phyloP scores from a whole-genome alignment of 371 early-diverging fungal genomes.

The Lichtheimia corymbifera region DNA sequence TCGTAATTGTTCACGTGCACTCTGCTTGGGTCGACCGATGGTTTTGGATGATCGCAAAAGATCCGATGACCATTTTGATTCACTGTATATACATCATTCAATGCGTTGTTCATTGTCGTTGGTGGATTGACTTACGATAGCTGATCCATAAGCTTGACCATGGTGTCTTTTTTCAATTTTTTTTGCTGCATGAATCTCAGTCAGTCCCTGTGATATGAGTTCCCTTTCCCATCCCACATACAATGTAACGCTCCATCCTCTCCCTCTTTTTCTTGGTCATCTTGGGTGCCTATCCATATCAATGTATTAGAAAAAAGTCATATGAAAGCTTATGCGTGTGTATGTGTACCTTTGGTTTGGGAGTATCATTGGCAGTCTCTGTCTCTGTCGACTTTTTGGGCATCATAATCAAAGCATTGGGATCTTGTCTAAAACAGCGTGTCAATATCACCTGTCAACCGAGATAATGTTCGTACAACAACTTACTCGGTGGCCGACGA shows the following conservation, averaged over 20 bases:
- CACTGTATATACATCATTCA: constrained; percentile 17
- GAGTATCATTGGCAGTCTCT: not conserved
- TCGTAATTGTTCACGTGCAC: constrained; percentile 71
- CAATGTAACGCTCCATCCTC: constrained; percentile 82
- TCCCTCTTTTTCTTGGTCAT: constrained; percentile 79
- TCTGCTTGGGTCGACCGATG: constrained; percentile 70
- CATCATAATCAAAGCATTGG: constrained; percentile 45
- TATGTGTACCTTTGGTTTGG: not conserved
- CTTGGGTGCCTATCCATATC: constrained; percentile 1
- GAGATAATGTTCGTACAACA: not conserved
- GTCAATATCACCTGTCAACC: constrained; percentile 1
- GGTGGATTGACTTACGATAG: constrained; percentile 52
- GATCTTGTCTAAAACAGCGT: constrained; percentile 11
- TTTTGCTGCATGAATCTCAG: constrained; percentile 59
- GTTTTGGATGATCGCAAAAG: constrained; percentile 80
- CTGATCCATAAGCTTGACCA: constrained; percentile 79
- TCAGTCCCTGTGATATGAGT: too few relatives aligned
- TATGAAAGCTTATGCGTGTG: too few relatives aligned
- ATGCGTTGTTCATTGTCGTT: not conserved
- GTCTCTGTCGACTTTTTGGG: constrained; percentile 21
- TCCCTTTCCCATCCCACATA: constrained; percentile 27
- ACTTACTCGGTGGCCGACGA: not conserved
- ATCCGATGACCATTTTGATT: constrained; percentile 70
- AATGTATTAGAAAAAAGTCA: too few relatives aligned
- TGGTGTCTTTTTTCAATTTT: constrained; percentile 93